Evolutionary conservation across 768 basidiomycete species (phyloP).

Genomic region (Pulveroboletus ravenelii): DNA sequence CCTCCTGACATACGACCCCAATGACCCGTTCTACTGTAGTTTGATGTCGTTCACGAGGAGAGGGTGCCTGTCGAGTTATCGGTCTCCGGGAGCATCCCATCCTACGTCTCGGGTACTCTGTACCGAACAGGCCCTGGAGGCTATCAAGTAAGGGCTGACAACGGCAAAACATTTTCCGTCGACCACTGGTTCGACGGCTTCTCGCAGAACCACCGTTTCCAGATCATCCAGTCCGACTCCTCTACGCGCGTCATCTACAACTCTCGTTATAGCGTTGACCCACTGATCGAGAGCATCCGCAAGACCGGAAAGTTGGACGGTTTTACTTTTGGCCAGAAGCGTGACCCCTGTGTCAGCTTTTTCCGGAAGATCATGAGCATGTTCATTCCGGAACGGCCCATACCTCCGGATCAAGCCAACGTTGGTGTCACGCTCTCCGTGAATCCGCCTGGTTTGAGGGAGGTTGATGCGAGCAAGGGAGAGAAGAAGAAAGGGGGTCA

Average conservation of each 20-base stretch:
- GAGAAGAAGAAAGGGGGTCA: conserved; percentile 21
- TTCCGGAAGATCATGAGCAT: conserved; percentile 30
- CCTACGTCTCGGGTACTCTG: conserved; percentile 34
- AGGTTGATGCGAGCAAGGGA: conserved; percentile 17
- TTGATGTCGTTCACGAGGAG: conserved; percentile 28
- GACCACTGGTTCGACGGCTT: conserved; percentile 42
- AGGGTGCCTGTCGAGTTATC: conserved; percentile 24
- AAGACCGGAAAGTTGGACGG: conserved; percentile 17
- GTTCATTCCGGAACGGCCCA: conserved; percentile 20
- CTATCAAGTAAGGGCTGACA: conserved; percentile 22
- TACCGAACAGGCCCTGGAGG: conserved; percentile 38
- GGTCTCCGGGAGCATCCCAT: conserved; percentile 30
- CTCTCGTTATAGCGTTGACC: conserved; percentile 29
- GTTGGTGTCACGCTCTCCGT: conserved; percentile 29
- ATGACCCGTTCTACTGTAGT: conserved; percentile 12
- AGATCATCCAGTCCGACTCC: conserved; percentile 27
- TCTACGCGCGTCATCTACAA: conserved; percentile 31
- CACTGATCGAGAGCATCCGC: conserved; percentile 26
- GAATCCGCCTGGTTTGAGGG: conserved; percentile 26
- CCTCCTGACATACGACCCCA: neutral
- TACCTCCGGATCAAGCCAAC: conserved; percentile 11
- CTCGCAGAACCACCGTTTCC: conserved; percentile 37
- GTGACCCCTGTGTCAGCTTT: conserved; percentile 29
- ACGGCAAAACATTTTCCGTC: conserved; percentile 22
- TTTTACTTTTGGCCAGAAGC: conserved; percentile 29